phyloP scores from a whole-genome alignment of 2,329 filamentous ascomycete genomes.

The Elsinoe australis region DNA sequence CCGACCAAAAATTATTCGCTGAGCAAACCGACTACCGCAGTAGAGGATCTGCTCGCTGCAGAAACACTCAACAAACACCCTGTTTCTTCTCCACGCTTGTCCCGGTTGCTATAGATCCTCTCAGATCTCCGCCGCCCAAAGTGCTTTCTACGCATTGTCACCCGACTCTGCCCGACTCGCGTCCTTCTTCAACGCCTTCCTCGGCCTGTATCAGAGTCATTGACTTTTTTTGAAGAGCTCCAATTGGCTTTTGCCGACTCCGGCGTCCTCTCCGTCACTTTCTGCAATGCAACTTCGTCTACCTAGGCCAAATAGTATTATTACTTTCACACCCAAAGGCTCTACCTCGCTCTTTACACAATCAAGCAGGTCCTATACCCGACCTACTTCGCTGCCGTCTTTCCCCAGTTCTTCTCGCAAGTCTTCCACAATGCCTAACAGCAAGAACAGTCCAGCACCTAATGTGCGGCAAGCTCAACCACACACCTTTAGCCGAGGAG shows the following conservation, averaged over 20 bases:
- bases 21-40: neutral
- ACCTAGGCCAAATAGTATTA: neutral
- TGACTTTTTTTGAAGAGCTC: neutral
- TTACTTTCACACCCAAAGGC: neutral
- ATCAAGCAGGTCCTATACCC: neutral
- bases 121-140: neutral
- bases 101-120: neutral
- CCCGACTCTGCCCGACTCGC: conserved; percentile 7
- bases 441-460: neutral
- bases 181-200: conserved; percentile 1
- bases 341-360: neutral
- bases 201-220: conserved; percentile 5
- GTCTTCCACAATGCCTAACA: conserved; percentile 8
- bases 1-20: neutral
- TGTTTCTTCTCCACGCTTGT: no score
- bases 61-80: neutral
- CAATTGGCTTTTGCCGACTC: neutral
- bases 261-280: neutral
- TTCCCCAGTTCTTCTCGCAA: neutral
- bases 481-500: neutral
- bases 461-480: conserved; percentile 9
- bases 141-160: neutral
- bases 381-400: neutral
- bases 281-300: conserved; percentile 3
- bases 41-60: neutral